Conservation (phyloP, 192 early-diverging fungal genomes). For the Rhizophagus clarus region DNA sequence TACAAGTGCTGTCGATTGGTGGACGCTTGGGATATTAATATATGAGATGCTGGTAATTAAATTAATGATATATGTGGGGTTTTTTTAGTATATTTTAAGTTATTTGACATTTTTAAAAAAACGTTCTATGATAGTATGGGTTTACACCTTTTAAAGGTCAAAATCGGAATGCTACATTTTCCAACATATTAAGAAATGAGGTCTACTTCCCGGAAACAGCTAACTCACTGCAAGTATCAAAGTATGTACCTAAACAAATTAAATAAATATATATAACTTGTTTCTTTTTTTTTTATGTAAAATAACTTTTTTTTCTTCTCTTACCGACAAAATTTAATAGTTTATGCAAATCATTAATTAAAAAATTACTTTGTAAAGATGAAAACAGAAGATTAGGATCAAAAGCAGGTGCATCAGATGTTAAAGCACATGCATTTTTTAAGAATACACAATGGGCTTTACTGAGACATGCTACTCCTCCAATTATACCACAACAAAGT, state of each 20-base stretch:
- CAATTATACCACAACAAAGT: slow-evolving; percentile 75
- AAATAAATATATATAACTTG: no score
- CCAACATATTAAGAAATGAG: slow-evolving; percentile 82
- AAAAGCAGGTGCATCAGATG: slow-evolving; percentile 87
- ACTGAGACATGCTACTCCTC: slow-evolving; percentile 80
- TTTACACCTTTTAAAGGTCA: slow-evolving; percentile 97
- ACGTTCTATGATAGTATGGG: slow-evolving; percentile 59
- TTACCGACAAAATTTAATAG: neutral
- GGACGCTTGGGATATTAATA: slow-evolving; percentile 96
- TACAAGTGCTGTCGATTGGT: slow-evolving; percentile 96
- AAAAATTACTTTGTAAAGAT: slow-evolving; percentile 86
- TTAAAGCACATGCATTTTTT: slow-evolving; percentile 93
- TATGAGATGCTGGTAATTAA: slow-evolving; percentile 90
- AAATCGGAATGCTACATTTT: slow-evolving; percentile 87
- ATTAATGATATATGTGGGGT: neutral
- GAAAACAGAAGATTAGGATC: slow-evolving; percentile 87
- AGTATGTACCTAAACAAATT: neutral
- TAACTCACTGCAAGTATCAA: slow-evolving; percentile 31
- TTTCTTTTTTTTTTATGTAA: slow-evolving; percentile 9
- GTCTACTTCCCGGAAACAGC: slow-evolving; percentile 67
- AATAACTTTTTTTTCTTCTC: neutral
- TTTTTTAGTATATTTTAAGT: neutral
- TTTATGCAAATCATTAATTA: slow-evolving; percentile 74
- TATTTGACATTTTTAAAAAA: neutral
- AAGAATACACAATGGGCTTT: slow-evolving; percentile 92